Evolutionary conservation across 2,329 filamentous ascomycete species (phyloP), one percentile per base, ranked within the genome.

Genomic region (Pseudocercospora fuligena): DNA sequence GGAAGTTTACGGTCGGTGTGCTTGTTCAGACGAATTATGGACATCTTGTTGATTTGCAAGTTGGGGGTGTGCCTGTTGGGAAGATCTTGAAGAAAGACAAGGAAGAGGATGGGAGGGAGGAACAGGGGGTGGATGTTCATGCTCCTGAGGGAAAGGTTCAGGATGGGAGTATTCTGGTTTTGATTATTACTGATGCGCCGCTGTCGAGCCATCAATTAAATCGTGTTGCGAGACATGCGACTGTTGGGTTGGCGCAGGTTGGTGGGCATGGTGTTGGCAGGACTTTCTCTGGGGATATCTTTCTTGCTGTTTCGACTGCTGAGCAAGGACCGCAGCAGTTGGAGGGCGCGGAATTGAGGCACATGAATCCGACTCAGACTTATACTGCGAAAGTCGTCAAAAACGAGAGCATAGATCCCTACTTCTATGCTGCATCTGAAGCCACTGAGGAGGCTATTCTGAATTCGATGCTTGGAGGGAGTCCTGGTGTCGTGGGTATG

Each of bases 1-100:
- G 77, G 63, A 77, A 79, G 2, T 90, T 87, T 72, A 89, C 85
- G 0, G 81, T 91, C 21, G 89, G 82, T 0, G 88, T 85, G 1
- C 79, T 92, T 7, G 86, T 89, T 2, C 88, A 90, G 76, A 84
- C 86, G 54, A 91, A 91, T 74, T 91, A 90, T 73, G 89, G 89
- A 9, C 78, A 81, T 33, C 81, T 82, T 66, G 78, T 82, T 47
- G 84, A 88, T 70, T 82, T 91, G 61, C 81, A 82, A 47, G 85
- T 91, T 65, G 82, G 83, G 0, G 87, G 88, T 1, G 85, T 89
- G 2, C 88, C 89, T 0, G 81, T 91, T 4, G 89, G 89, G 0
- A 83, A 83, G 49, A 79, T 89, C 56, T 80, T 36, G 80, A 83
- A 66, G 81, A 86, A 70, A 74, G 77, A 61, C 78, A 76, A 74